Base-by-base conservation (phyloP, 306 rosid species). In the Ormosia semicastrata region DNA sequence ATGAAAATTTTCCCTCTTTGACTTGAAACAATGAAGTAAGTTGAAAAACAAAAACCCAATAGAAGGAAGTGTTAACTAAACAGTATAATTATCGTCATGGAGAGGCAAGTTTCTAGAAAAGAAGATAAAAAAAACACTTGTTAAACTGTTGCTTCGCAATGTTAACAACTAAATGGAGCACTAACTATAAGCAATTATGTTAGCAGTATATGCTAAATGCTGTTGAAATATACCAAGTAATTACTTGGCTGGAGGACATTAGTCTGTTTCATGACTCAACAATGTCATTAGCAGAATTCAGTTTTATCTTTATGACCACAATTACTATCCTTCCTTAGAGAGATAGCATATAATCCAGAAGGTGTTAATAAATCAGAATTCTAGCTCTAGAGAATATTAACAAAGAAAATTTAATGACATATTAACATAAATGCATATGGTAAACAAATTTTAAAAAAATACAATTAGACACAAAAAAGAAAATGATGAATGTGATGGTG, bases 211-310 rank as follows among this genome's bases (percentile, higher is more conserved):
- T n/a, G n/a, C n/a, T n/a, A n/a, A n/a, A n/a, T n/a, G n/a, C n/a
- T n/a, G n/a, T n/a, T n/a, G n/a, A n/a, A n/a, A n/a, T n/a, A n/a
- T n/a, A n/a, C n/a, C n/a, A n/a, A n/a, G n/a, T n/a, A n/a, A n/a
- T 60, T 50, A 37, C 0, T 32, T 5, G 58, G 12, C 17, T 36
- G 15, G 7, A 1, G 60, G 0, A 8, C 52, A 37, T 65, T 44
- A 11, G 12, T 69, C 34, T 43, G 7, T 36, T 68, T 9, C 47
- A 66, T 8, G 12, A 37, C 76, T 41, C 58, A 66, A 15, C 15
- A 43, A 40, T 70, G 71, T 69, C 63, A 33, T 6, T 46, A 79
- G 70, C 56, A 57, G 49, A 57, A 70, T 79, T 80, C 63, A 71
- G 68, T 54, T 66, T 53, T 58, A 53, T 10, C 17, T 53, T 78